A percentile compares a stretch with the other conserved stretches of the same genome.
These are phyloP conservation scores for Eruca vesicaria DNA, from an alignment of 441 rosid genomes.

Conservation along the genomic window DNA sequence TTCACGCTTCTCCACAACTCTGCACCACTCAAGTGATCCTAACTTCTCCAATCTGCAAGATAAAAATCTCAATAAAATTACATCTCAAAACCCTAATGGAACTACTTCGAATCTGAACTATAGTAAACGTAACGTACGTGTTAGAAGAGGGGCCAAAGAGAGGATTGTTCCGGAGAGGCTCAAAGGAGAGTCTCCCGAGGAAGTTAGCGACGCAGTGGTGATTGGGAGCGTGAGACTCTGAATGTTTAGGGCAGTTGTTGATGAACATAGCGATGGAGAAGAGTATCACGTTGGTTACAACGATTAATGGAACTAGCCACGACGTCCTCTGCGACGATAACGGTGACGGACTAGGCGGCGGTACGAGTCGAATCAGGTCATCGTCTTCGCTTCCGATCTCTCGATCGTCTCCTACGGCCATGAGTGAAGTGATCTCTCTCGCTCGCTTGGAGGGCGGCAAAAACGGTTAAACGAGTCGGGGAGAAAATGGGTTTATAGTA, in stretches of 20 bases:
- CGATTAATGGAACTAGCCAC: conserved; percentile 73
- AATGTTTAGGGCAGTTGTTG: conserved; percentile 62
- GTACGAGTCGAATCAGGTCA: not conserved
- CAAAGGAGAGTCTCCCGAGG: conserved; percentile 66
- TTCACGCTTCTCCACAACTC: conserved; percentile 43
- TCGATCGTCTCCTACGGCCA: conserved; percentile 33
- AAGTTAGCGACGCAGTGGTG: conserved; percentile 61
- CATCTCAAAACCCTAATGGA: too few species aligned
- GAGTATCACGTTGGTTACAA: conserved; percentile 49
- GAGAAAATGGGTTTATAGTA: conserved; percentile 17
- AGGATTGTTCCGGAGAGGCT: conserved; percentile 76
- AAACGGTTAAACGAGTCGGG: conserved; percentile 19
- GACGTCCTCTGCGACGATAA: conserved; percentile 59
- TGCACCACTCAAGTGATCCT: conserved; percentile 48
- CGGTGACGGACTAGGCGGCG: conserved; percentile 16
- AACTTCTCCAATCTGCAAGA: conserved; percentile 43
- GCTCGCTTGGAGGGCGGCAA: conserved; percentile 20
- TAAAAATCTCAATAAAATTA: not conserved
- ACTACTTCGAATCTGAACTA: not conserved
- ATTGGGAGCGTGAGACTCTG: conserved; percentile 17
- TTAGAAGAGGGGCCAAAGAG: conserved; percentile 75
- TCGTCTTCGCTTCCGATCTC: conserved; percentile 26
- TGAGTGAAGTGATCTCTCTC: conserved; percentile 9
- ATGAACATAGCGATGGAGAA: conserved; percentile 63
- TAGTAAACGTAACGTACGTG: conserved; percentile 48